Percentiles rank a stretch among this genome's conserved stretches.
Evolutionary conservation across 2,329 filamentous ascomycete species (phyloP).

Genomic region (Bertia moriformis): DNA sequence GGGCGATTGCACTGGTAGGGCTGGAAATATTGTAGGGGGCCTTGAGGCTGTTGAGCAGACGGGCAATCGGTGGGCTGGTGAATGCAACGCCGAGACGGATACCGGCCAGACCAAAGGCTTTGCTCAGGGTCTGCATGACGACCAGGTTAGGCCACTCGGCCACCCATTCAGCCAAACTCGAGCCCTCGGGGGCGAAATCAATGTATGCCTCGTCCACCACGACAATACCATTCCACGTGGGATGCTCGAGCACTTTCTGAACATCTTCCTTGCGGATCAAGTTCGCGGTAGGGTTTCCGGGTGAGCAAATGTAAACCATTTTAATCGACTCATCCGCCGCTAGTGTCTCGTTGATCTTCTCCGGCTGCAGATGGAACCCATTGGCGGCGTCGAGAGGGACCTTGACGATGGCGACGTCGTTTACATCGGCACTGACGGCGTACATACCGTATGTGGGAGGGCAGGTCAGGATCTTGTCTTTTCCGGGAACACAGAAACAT

Average conservation of each 20-base stretch:
- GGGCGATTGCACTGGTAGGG: slow-evolving; percentile 47
- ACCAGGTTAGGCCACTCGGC: slow-evolving; percentile 55
- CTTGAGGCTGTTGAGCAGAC: slow-evolving; percentile 50
- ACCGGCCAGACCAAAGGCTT: slow-evolving; percentile 55
- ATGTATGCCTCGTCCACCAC: slow-evolving; percentile 88
- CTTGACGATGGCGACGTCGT: slow-evolving; percentile 74
- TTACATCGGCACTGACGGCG: slow-evolving; percentile 80
- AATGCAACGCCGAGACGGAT: slow-evolving; percentile 52
- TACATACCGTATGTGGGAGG: slow-evolving; percentile 99
- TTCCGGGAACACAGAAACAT: slow-evolving; percentile 78
- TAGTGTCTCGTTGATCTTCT: slow-evolving; percentile 52
- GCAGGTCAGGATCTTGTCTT: slow-evolving; percentile 83
- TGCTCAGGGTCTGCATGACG: slow-evolving; percentile 58
- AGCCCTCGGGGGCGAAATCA: slow-evolving; percentile 49
- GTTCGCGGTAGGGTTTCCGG: slow-evolving; percentile 82
- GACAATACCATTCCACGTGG: slow-evolving; percentile 87
- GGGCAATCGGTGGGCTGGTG: slow-evolving; percentile 39
- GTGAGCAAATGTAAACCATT: slow-evolving; percentile 81
- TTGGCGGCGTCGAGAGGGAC: slow-evolving; percentile 66
- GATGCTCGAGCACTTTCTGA: slow-evolving; percentile 61
- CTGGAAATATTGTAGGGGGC: slow-evolving; percentile 58
- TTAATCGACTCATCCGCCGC: slow-evolving; percentile 54
- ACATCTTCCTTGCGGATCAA: slow-evolving; percentile 66
- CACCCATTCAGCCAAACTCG: slow-evolving; percentile 52
- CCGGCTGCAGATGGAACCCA: slow-evolving; percentile 59